A percentile compares a stretch with the other conserved stretches of the same genome.
Evolutionary conservation across 306 rosid genomes (phyloP).

Genomic region (Fagus crenata): DNA sequence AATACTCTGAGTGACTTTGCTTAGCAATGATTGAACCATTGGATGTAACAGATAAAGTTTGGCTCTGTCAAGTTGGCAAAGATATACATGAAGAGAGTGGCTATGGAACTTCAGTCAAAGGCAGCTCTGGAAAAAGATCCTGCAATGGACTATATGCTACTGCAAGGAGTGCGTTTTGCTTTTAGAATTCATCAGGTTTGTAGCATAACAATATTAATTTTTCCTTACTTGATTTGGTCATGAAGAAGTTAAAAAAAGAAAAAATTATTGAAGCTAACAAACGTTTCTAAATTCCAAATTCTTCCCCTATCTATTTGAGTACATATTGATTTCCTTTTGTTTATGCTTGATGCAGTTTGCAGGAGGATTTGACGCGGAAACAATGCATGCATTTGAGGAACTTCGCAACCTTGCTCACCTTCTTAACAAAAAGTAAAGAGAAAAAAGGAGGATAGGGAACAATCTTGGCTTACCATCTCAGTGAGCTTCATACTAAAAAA

Average conservation of each 20-base stretch:
- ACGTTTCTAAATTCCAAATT: neutral
- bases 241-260: neutral
- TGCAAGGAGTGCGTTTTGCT: slow-evolving; percentile 99
- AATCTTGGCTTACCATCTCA: slow-evolving; percentile 43
- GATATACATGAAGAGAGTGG: slow-evolving; percentile 87
- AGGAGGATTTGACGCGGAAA: slow-evolving; percentile 98
- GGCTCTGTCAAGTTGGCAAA: slow-evolving; percentile 92
- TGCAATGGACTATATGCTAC: slow-evolving; percentile 97
- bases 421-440: slow-evolving; percentile 66
- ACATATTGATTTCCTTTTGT: slow-evolving; percentile 20
- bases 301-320: neutral
- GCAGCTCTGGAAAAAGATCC: slow-evolving; percentile 87
- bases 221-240: neutral
- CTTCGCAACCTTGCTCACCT: slow-evolving; percentile 88
- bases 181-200: slow-evolving; percentile 96
- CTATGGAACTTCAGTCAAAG: slow-evolving; percentile 90
- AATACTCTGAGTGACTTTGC: neutral
- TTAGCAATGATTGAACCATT: slow-evolving; percentile 28
- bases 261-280: neutral
- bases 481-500: slow-evolving; percentile 32
- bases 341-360: slow-evolving; percentile 76
- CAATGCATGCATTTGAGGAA: slow-evolving; percentile 94
- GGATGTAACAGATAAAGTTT: slow-evolving; percentile 65
- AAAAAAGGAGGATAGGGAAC: neutral
- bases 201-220: neutral